Evolutionary conservation across 2,329 filamentous ascomycete species (phyloP).

Genomic region (Paraphoma chrysanthemicola): DNA sequence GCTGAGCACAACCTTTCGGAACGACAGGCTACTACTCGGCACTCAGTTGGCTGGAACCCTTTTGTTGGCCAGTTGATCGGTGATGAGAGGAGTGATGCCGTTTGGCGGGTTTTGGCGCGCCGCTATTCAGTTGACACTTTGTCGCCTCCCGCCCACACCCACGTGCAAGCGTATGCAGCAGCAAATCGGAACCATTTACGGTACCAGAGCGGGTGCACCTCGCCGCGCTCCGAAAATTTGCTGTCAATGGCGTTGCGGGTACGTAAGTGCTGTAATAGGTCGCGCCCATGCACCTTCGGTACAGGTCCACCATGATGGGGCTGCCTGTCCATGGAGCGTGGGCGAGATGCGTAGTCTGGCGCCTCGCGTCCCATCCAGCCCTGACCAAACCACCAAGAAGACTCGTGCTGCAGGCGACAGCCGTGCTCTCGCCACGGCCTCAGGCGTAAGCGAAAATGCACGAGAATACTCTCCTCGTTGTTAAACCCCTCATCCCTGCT

Average conservation of each 20-base stretch:
- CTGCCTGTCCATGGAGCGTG: constrained; percentile 14
- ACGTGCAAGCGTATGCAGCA: constrained; percentile 9
- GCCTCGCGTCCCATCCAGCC: constrained; percentile 20
- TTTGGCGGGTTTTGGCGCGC: neutral
- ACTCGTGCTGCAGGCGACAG: constrained; percentile 25
- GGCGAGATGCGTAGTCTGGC: constrained; percentile 12
- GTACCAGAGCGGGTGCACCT: constrained; percentile 23
- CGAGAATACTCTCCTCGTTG: constrained; percentile 20
- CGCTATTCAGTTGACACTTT: constrained; percentile 4
- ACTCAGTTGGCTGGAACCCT: constrained; percentile 10
- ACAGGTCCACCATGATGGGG: constrained; percentile 19
- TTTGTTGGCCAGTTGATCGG: constrained; percentile 4
- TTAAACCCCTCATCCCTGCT: constrained; percentile 22
- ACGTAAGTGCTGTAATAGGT: constrained; percentile 9
- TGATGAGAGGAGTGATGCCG: constrained; percentile 10
- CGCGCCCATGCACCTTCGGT: constrained; percentile 25
- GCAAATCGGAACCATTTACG: constrained; percentile 28
- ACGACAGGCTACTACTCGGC: constrained; percentile 1
- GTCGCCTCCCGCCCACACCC: constrained; percentile 10
- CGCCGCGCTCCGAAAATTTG: constrained; percentile 26
- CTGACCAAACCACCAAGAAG: constrained; percentile 12
- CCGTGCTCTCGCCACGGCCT: constrained; percentile 22
- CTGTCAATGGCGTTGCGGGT: constrained; percentile 16
- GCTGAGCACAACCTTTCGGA: constrained; percentile 5
- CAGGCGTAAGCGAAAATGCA: constrained; percentile 26